A percentile compares a stretch with the other conserved stretches of the same genome.
Evolutionary conservation across 2,329 filamentous ascomycete species (phyloP).

Genomic region (Trichoderma asperellum): DNA sequence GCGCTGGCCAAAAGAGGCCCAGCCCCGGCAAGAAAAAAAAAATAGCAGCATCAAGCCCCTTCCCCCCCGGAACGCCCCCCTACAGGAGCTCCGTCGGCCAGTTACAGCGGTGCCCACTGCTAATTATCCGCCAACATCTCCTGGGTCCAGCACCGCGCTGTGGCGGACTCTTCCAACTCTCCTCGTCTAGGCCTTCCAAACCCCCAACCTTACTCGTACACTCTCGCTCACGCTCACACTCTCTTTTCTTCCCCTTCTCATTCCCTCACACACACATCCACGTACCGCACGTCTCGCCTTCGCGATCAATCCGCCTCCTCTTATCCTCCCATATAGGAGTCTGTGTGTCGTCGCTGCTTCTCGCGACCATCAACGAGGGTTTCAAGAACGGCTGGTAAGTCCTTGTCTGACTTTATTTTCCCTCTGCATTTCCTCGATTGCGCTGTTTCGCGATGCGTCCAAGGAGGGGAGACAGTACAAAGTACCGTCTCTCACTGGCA

Average conservation of each 20-base stretch:
- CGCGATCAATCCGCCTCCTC: constrained; percentile 18
- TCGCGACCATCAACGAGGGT: constrained; percentile 14
- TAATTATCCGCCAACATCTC: constrained; percentile 22
- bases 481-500: constrained; percentile 1
- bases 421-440: not conserved
- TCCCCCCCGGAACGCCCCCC: constrained; percentile 5
- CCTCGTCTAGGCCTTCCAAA: constrained; percentile 16
- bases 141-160: not conserved
- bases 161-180: constrained; percentile 22
- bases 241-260: constrained; percentile 12
- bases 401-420: not conserved
- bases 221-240: constrained; percentile 19
- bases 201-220: constrained; percentile 4
- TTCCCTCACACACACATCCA: constrained; percentile 20
- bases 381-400: constrained; percentile 26
- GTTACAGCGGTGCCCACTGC: constrained; percentile 24
- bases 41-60: not conserved
- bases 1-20: not conserved
- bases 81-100: constrained; percentile 17
- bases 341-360: constrained; percentile 25
- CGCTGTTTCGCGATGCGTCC: not conserved
- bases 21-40: not conserved
- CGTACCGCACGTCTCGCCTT: constrained; percentile 25
- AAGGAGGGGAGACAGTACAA: not conserved
- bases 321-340: constrained; percentile 22